A percentile compares a stretch with the other conserved stretches of the same genome.
Conservation (phyloP, 2,329 filamentous ascomycete species). For the Nectriaceae sp. region DNA sequence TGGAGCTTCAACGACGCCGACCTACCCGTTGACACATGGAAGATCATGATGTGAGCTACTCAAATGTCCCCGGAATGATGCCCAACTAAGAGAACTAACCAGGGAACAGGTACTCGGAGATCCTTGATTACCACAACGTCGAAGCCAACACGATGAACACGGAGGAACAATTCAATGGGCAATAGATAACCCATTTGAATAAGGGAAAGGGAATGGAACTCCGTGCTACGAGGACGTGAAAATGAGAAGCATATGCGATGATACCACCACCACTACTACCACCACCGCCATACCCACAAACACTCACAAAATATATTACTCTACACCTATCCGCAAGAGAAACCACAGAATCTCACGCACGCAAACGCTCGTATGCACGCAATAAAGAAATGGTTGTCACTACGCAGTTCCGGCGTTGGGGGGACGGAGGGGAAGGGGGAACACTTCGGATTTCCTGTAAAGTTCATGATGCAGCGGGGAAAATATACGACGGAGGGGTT, state of each 20-base stretch:
- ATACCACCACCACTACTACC: conserved; percentile 35
- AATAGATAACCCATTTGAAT: conserved; percentile 26
- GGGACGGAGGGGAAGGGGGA: conserved; percentile 22
- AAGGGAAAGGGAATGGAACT: conserved; percentile 4
- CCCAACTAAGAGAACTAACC: conserved; percentile 11
- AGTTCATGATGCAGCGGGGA: conserved; percentile 24
- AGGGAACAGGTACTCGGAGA: conserved; percentile 90
- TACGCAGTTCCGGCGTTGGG: conserved; percentile 30
- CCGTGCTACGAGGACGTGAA: not conserved
- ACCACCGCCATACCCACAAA: not conserved
- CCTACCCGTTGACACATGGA: conserved; percentile 98
- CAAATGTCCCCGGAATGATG: not conserved
- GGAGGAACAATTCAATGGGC: conserved; percentile 40
- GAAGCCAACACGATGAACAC: conserved; percentile 53
- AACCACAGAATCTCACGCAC: conserved; percentile 21
- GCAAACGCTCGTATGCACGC: conserved; percentile 24
- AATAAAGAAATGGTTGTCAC: conserved; percentile 3
- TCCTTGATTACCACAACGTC: conserved; percentile 97
- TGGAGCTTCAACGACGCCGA: conserved; percentile 99
- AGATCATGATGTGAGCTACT: conserved; percentile 93
- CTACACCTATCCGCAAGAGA: not conserved
- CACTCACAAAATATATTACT: not conserved
- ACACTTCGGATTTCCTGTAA: conserved; percentile 17
- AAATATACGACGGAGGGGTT: conserved; percentile 27
- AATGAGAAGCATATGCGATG: conserved; percentile 29